These are phyloP conservation scores for Moringa oleifera DNA, from an alignment of 345 rosid species.

Conservation along the genomic window DNA sequence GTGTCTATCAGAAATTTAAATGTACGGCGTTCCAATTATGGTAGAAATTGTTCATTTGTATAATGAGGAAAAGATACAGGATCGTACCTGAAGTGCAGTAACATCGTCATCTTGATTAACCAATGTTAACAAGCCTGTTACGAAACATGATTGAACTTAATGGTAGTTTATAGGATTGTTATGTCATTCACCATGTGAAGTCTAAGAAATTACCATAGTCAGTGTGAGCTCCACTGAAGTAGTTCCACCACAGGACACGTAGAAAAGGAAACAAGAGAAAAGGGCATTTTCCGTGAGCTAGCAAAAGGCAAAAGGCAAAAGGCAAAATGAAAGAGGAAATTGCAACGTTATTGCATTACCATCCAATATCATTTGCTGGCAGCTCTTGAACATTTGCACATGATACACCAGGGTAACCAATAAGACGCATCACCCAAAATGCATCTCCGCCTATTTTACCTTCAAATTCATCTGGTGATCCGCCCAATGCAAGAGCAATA, in stretches of 20 bases:
- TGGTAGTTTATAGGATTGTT: neutral
- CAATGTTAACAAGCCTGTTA: constrained; percentile 61
- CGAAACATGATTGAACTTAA: constrained; percentile 3
- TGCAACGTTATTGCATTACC: constrained; percentile 36
- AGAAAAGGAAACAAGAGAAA: constrained; percentile 2
- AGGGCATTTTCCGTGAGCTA: too few species aligned
- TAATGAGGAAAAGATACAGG: too few species aligned
- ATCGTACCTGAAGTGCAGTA: constrained; percentile 70
- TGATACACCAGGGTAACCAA: constrained; percentile 66
- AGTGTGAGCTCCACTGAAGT: constrained; percentile 75
- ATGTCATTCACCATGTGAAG: constrained; percentile 1
- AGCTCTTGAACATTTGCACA: constrained; percentile 25
- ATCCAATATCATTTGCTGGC: constrained; percentile 61
- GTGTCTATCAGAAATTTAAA: neutral
- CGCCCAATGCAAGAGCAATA: constrained; percentile 61
- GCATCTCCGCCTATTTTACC: constrained; percentile 73
- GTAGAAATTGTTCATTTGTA: too few species aligned
- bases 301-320: neutral
- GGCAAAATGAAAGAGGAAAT: too few species aligned
- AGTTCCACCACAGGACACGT: constrained; percentile 9
- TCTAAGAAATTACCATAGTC: constrained; percentile 60
- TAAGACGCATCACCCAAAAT: constrained; percentile 80
- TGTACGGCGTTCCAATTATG: neutral
- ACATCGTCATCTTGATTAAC: constrained; percentile 83
- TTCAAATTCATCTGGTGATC: constrained; percentile 65